These are phyloP conservation scores for Capillidium rhysosporum DNA, from an alignment of 371 early-diverging fungal species.

Conservation along the genomic window DNA sequence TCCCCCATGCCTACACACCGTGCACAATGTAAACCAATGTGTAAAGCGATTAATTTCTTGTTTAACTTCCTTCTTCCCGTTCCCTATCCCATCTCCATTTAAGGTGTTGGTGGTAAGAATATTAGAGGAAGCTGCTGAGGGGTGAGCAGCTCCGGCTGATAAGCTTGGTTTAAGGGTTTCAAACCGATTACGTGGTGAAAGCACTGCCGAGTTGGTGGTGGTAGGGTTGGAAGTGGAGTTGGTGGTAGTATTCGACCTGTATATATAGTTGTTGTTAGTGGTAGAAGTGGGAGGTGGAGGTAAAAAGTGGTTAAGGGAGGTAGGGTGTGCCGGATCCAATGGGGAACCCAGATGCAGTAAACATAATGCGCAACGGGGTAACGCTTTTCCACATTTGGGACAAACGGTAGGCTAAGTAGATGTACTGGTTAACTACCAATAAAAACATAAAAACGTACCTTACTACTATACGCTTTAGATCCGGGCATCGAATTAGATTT, in stretches of 20 bases:
- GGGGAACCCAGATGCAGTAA: constrained; percentile 53
- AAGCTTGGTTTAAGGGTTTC: neutral
- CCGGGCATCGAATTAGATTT: neutral
- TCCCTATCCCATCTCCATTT: neutral
- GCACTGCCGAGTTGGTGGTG: constrained; percentile 12
- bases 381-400: constrained; percentile 46
- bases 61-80: neutral
- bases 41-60: neutral
- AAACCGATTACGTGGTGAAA: neutral
- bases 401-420: constrained; percentile 32
- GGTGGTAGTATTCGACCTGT: no score
- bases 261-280: no score
- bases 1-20: constrained; percentile 74
- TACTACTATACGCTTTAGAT: neutral
- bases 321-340: constrained; percentile 13
- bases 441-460: neutral
- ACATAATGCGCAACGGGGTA: constrained; percentile 71
- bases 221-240: constrained; percentile 13
- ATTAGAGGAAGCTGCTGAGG: neutral
- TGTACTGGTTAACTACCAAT: neutral
- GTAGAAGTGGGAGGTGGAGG: no score
- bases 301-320: no score
- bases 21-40: constrained; percentile 74
- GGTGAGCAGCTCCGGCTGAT: neutral
- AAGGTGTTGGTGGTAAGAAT: neutral